Conservation (phyloP, 441 rosid species). For the Erodium texanum region DNA sequence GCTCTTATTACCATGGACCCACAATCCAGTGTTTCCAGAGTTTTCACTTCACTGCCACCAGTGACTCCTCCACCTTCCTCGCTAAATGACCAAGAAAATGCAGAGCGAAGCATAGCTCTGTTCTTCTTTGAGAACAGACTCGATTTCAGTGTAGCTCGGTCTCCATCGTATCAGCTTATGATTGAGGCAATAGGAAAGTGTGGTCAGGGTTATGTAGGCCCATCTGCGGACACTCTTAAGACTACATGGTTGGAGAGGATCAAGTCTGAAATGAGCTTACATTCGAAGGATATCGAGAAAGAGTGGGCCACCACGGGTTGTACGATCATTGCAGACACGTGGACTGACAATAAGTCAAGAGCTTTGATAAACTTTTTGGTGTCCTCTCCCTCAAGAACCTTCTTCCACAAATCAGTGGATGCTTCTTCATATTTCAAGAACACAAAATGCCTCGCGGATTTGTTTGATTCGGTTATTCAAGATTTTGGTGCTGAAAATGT, state of each 20-base stretch:
- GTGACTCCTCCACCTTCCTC: constrained; percentile 20
- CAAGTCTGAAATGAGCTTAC: constrained; percentile 50
- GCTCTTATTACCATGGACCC: constrained; percentile 27
- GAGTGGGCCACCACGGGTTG: constrained; percentile 79
- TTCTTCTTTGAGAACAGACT: constrained; percentile 78
- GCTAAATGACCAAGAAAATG: constrained; percentile 43
- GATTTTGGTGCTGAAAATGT: constrained; percentile 67
- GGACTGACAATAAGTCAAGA: constrained; percentile 77
- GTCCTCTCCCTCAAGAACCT: constrained; percentile 69
- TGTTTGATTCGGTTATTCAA: constrained; percentile 70
- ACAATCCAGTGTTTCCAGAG: constrained; percentile 32
- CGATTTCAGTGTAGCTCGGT: constrained; percentile 56
- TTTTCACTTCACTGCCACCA: constrained; percentile 32
- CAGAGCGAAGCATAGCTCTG: constrained; percentile 62
- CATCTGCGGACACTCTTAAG: constrained; percentile 45
- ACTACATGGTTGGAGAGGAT: constrained; percentile 52
- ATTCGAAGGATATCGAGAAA: constrained; percentile 53
- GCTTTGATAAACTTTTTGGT: constrained; percentile 77
- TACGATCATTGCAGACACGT: constrained; percentile 65
- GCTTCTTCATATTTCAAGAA: constrained; percentile 71
- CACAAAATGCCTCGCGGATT: constrained; percentile 56
- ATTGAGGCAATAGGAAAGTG: constrained; percentile 59
- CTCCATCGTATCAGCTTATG: constrained; percentile 63
- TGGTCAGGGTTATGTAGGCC: constrained; percentile 46
- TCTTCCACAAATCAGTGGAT: constrained; percentile 74